A percentile compares a stretch with the other conserved stretches of the same genome.
Conservation (phyloP, 805 yeast species). For the Candida broadrunensis region DNA sequence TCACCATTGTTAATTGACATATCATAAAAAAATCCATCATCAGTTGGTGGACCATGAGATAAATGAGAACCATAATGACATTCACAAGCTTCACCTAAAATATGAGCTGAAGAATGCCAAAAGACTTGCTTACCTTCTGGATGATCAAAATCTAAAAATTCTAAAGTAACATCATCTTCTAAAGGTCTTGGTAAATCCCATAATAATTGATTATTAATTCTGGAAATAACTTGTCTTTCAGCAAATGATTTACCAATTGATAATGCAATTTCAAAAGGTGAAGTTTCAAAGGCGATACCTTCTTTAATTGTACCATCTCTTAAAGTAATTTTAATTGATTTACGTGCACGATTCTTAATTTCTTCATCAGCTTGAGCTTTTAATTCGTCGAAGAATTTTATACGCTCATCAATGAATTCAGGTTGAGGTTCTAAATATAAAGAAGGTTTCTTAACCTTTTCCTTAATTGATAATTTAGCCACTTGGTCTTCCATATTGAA, state of each 20-base stretch:
- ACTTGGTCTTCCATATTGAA: constrained; percentile 33
- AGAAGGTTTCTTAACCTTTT: constrained; percentile 36
- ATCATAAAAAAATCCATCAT: constrained; percentile 96
- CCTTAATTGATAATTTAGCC: constrained; percentile 36
- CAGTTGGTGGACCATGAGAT: constrained; percentile 89
- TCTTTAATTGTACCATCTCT: constrained; percentile 80
- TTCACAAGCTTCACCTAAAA: constrained; percentile 97
- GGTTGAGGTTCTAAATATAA: constrained; percentile 71
- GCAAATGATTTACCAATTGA: constrained; percentile 82
- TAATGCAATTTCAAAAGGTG: constrained; percentile 83
- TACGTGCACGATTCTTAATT: constrained; percentile 55
- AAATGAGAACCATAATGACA: constrained; percentile 94
- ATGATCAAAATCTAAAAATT: constrained; percentile 85
- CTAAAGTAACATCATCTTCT: constrained; percentile 66
- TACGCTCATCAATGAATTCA: constrained; percentile 76
- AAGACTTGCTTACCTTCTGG: constrained; percentile 95
- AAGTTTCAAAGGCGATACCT: constrained; percentile 85
- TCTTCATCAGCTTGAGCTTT: constrained; percentile 74
- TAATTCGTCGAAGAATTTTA: constrained; percentile 73
- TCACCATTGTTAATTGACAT: constrained; percentile 78
- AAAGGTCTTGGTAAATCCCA: constrained; percentile 97
- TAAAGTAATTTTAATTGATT: constrained; percentile 71
- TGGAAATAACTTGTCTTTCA: constrained; percentile 88
- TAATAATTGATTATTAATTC: constrained; percentile 74
- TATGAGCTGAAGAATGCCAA: constrained; percentile 99